A percentile compares a stretch with the other conserved stretches of the same genome.
phyloP scores from a whole-genome alignment of 306 rosid species.

The Cicer yamashitae region DNA sequence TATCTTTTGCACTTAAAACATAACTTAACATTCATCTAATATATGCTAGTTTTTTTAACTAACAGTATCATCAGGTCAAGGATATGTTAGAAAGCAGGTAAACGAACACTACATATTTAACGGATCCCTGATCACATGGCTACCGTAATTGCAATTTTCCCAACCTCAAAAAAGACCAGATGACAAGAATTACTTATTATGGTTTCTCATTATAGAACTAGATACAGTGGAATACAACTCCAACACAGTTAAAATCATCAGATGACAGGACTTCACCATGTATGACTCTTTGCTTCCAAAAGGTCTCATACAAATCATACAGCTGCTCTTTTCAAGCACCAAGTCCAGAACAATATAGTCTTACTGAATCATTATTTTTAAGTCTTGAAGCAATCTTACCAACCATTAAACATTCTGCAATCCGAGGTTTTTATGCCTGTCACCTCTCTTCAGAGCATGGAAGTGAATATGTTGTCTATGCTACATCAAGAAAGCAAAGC shows the following conservation, averaged over 20 bases:
- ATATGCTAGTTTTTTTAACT: constrained; percentile 42
- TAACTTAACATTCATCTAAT: constrained; percentile 31
- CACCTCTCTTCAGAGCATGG: constrained; percentile 93
- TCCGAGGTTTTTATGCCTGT: constrained; percentile 78
- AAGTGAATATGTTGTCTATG: constrained; percentile 87
- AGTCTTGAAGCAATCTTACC: constrained; percentile 99
- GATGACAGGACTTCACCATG: constrained; percentile 53
- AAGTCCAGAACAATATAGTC: constrained; percentile 74
- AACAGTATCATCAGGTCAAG: constrained; percentile 35
- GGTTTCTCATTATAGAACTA: constrained; percentile 48
- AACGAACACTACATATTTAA: constrained; percentile 29
- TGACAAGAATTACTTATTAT: constrained; percentile 44
- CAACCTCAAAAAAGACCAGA: constrained; percentile 40
- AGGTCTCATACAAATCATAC: constrained; percentile 69
- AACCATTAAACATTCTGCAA: constrained; percentile 96
- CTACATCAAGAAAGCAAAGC: constrained; percentile 97
- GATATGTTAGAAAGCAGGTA: constrained; percentile 32
- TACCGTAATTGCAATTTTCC: constrained; percentile 34
- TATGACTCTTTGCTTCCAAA: constrained; percentile 56
- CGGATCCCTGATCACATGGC: constrained; percentile 39
- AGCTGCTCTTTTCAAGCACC: constrained; percentile 69
- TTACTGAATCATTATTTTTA: constrained; percentile 71
- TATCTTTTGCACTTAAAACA: constrained; percentile 9
- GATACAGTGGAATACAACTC: constrained; percentile 51
- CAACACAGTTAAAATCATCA: constrained; percentile 45